phyloP scores from a whole-genome alignment of 768 basidiomycete genomes.

The Psilocybe tampanensis region DNA sequence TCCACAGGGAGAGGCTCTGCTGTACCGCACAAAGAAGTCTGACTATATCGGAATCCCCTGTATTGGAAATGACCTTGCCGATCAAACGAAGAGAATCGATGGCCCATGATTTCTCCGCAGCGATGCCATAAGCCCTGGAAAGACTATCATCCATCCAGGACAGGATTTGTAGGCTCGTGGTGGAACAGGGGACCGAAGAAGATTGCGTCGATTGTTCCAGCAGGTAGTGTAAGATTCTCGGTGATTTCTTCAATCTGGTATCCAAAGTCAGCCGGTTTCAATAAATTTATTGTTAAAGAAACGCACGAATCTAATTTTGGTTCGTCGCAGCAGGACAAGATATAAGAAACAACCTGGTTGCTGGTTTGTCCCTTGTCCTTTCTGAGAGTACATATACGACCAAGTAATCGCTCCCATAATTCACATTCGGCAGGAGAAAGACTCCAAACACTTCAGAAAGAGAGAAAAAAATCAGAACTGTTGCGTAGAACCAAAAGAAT shows the following conservation, averaged over 20 bases:
- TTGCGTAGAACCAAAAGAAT: not conserved
- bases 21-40: slow-evolving; percentile 38
- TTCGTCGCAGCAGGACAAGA: slow-evolving; percentile 29
- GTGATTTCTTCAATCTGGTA: slow-evolving; percentile 12
- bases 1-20: slow-evolving; percentile 50
- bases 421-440: slow-evolving; percentile 43
- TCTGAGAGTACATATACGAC: slow-evolving; percentile 29
- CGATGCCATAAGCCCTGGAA: slow-evolving; percentile 14
- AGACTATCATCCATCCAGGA: slow-evolving; percentile 12
- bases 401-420: slow-evolving; percentile 44
- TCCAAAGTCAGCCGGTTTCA: not conserved
- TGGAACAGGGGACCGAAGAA: not conserved
- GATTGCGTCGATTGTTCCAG: slow-evolving; percentile 8
- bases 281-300: not conserved
- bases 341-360: slow-evolving; percentile 26
- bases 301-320: slow-evolving; percentile 18
- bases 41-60: slow-evolving; percentile 29
- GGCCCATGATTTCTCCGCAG: slow-evolving; percentile 23
- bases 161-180: slow-evolving; percentile 7
- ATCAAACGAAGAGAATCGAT: slow-evolving; percentile 39
- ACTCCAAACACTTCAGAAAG: slow-evolving; percentile 41
- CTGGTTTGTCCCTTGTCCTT: slow-evolving; percentile 9
- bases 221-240: slow-evolving; percentile 10
- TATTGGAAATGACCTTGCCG: slow-evolving; percentile 32
- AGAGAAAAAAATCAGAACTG: slow-evolving; percentile 2